Evolutionary conservation across 192 early-diverging fungal species (phyloP), one percentile per base, ranked within the genome.

Genomic region (Lobosporangium transversale): DNA sequence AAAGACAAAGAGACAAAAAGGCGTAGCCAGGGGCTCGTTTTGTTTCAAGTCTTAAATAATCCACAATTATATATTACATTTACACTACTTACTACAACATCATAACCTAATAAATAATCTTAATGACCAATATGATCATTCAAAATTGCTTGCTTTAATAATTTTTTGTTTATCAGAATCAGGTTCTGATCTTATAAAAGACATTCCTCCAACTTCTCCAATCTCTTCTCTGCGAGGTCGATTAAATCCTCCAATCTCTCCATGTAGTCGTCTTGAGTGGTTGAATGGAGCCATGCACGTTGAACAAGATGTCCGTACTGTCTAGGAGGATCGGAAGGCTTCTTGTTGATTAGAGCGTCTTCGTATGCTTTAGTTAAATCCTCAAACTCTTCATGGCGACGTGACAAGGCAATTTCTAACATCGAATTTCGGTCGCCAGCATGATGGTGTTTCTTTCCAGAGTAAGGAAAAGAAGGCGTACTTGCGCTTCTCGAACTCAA

Each of bases 211-310:
- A 66, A 44, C 15, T 21, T 56, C 9, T 43, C 42, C 30, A 66
- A 29, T 9, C n/a, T 36, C 30, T 10, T 23, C 53, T 56, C 63
- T 3, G 42, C 42, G 1, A n/a, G 23, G 20, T 66, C 63, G 1
- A 66, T 66, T 31, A 45, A 26, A 1, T 26, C 18, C 63, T 56
- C 63, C 29, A 66, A 21, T 35, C 32, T 37, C 11, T 45, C 53
- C 2, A 29, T 8, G 29, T 55, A 66, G 21, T 53, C 51, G 14
- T 66, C 31, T 21, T 21, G 52, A 24, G 54, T 44, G 3, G 4
- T n/a, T 0, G 63, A 66, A 55, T 66, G 27, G 15, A 55, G 30
- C 63, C 63, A 66, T 1, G 63, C 63, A 26, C 63, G 43, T 11
- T 33, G 63, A 10, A 54, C 62, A 18, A 23, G 14, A 0, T 17